Conservation (phyloP, 768 basidiomycete species). For the Trametes cubensis region DNA sequence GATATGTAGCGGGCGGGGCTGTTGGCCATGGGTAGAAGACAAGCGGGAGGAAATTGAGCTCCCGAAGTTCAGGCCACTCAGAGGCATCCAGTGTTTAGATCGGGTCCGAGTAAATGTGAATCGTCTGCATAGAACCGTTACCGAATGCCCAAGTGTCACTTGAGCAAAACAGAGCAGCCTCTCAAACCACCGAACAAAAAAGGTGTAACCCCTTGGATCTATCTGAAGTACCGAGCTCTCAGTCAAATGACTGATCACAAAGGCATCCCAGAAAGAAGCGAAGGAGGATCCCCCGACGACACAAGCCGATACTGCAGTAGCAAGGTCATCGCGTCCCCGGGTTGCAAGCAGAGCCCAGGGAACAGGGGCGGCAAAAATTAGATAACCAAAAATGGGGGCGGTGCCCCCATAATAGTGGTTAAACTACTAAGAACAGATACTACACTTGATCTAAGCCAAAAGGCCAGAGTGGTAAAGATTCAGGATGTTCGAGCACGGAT, state of each 20-base stretch:
- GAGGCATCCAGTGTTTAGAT: too few relatives aligned
- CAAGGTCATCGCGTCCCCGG: slow-evolving; percentile 36
- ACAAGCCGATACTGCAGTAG: slow-evolving; percentile 36
- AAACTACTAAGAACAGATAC: slow-evolving; percentile 72
- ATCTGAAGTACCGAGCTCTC: slow-evolving; percentile 15
- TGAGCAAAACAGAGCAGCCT: too few relatives aligned
- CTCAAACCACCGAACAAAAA: neutral
- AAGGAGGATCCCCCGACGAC: slow-evolving; percentile 35
- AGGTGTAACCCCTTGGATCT: neutral
- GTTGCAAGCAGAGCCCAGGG: slow-evolving; percentile 37
- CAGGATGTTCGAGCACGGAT: neutral
- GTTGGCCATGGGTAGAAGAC: too few relatives aligned
- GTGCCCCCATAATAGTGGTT: slow-evolving; percentile 43
- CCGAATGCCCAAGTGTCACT: too few relatives aligned
- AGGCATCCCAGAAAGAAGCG: slow-evolving; percentile 10
- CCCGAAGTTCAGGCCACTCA: too few relatives aligned
- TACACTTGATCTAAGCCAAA: slow-evolving; percentile 80
- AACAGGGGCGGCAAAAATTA: slow-evolving; percentile 38
- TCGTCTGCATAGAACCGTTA: too few relatives aligned
- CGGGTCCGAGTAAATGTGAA: too few relatives aligned
- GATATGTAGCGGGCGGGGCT: too few relatives aligned
- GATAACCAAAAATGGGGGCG: slow-evolving; percentile 40
- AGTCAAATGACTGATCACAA: slow-evolving; percentile 15
- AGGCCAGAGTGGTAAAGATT: slow-evolving; percentile 55
- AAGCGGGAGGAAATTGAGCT: too few relatives aligned